Evolutionary conservation across 2,329 filamentous ascomycete species (phyloP), one percentile per base, ranked within the genome.

Genomic region (Chalaropsis thielavioides): DNA sequence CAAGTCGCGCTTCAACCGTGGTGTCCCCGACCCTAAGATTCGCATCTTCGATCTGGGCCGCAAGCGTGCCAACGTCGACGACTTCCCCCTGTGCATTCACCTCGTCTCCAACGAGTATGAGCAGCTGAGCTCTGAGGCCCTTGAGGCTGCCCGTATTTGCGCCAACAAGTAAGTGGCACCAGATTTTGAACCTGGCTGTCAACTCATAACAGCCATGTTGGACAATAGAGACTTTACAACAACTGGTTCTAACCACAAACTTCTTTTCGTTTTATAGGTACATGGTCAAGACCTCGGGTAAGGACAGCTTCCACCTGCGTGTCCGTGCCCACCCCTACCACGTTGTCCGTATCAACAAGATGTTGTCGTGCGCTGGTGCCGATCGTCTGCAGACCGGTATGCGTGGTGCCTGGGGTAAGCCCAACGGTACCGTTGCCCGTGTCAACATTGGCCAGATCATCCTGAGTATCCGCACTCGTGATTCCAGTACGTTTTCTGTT

Each of bases 311-410:
- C 83, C 85, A 88, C 77, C 80, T 88, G 72, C 85, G 85, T 73
- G 83, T 88, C 76, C 85, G 94, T 77, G 92, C 91, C 76, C 94
- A 99, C 86, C 94, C 94, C 72, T 99, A 90, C 90, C 94, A 99
- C 85, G 94, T 99, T 81, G 89, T 99, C 85, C 94, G 94, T 82
- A 99, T 99, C 92, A 99, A 99, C 91, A 99, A 99, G 89, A 99
- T 99, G 94, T 92, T 99, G 90, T 97, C 94, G 77, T 99, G 94
- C 81, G 94, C 94, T 76, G 94, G 94, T 86, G 94, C 94, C 87
- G 94, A 99, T 97, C 91, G 94, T 88, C 85, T 99, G 80, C 94
- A 99, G 83, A 99, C 94, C 74, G 94, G 94, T 85, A 99, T 99
- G 94, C 92, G 94, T 88, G 94, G 94, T 87, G 94, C 94, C 74